Evolutionary conservation across 805 yeast species (phyloP).

Genomic region (Lipomyces spencermartinsiae): DNA sequence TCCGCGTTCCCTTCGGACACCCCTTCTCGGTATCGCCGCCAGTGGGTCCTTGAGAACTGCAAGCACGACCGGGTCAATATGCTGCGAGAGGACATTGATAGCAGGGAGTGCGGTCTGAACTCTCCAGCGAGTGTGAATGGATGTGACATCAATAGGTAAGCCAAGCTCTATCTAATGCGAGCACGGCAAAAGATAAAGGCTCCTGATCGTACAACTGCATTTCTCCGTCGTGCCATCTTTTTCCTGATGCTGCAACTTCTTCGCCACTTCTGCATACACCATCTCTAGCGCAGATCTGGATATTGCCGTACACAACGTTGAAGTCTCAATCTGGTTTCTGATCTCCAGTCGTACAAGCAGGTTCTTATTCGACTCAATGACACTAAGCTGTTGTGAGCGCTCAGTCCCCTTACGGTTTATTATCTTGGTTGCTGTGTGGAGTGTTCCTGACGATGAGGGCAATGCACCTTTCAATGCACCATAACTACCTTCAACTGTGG

Average conservation of each 20-base stretch:
- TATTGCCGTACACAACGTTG: too few relatives aligned
- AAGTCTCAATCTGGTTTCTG: neutral
- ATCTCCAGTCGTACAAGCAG: neutral
- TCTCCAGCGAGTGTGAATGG: neutral
- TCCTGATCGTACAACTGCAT: neutral
- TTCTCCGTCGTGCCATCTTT: too few relatives aligned
- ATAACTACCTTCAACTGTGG: neutral
- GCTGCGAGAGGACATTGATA: too few relatives aligned
- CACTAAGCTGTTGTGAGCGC: neutral
- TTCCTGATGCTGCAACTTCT: too few relatives aligned
- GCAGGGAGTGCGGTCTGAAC: neutral
- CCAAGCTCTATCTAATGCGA: neutral
- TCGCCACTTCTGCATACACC: too few relatives aligned
- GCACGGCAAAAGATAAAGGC: neutral
- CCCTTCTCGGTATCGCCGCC: too few relatives aligned
- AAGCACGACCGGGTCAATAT: too few relatives aligned
- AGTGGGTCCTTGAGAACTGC: too few relatives aligned
- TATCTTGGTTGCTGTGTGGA: neutral
- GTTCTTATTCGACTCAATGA: neutral
- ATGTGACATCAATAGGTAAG: neutral
- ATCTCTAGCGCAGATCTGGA: too few relatives aligned
- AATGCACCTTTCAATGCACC: neutral
- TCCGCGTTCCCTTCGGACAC: too few relatives aligned
- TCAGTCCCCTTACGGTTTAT: neutral
- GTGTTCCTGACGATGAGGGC: slow-evolving; percentile 2